Evolutionary conservation across 192 early-diverging fungal genomes (phyloP), one percentile per base, ranked within the genome.

Genomic region (Rhizophagus clarus): DNA sequence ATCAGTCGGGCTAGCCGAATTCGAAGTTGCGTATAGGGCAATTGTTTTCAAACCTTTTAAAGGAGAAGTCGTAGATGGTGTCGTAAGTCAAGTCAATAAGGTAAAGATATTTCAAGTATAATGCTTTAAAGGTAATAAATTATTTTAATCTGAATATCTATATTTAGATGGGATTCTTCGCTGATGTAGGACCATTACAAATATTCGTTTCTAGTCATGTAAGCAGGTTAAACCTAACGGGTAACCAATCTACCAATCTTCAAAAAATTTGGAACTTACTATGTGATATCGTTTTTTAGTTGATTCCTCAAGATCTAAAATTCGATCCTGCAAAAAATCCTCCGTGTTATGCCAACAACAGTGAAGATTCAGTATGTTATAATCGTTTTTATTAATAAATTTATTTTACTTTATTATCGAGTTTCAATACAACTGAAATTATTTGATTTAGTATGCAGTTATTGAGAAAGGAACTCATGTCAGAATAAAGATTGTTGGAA

Each of bases 11-110:
- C 88, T 92, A 24, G 97, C 97, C n/a, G 97, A 99, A 86, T 99
- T 96, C 81, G 89, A 90, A 45, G 92, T 99, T 61, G 84, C 88
- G 60, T 90, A 99, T 85, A 93, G 95, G 74, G 98, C 98, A 4
- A 94, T 99, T 82, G 94, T 99, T 4, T 97, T 98, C 79, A 98
- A 97, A 82, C 97, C 97, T 20, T 99, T 97, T 87, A 97, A 94
- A 78, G 95, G 95, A 68, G 95, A 99, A 86, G 98, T 99, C 10
- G 87, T 98, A 10, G 97, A 99, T 84, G 97, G 93, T 0, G 89
- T 96, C 8, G 93, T 95, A 1, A 94, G 91, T 0, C 92, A 89
- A 63, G 97, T 99, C 8, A 98, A 94, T 81, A 94, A 96, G 90
- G 94, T 95, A 84, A 32, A 28, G 11, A 37, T 3, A 69, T 37